Evolutionary conservation across 73 alveolate genomes (phyloP), one percentile per base, ranked within the genome.

Genomic region (Paramecium caudatum): DNA sequence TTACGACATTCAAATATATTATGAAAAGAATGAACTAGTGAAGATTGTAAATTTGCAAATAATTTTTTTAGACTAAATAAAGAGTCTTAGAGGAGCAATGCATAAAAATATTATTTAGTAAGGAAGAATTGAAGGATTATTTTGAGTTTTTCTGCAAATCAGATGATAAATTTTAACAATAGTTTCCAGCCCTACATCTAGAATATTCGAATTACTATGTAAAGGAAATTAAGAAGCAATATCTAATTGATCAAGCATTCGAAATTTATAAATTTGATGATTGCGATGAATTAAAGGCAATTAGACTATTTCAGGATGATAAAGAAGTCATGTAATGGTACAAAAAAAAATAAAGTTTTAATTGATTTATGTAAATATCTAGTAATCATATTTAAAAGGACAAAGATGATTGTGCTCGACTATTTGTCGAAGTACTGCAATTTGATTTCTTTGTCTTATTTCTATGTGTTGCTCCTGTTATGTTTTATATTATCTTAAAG

Each of bases 121-220:
- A 74, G 15, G 88, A 74, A 74, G 88, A 74, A 74, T 21, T 74
- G 39, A 74, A 21, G 16, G 88, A 74, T n/a, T 74, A 74, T 13
- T 23, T 74, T 13, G 1, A 74, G 9, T 74, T 41, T 45, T 41
- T 34, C 43, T 30, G 21, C 23, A 13, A 74, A 37, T 27, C 43
- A 9, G 23, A 45, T 10, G 47, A 36, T 6, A 1, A 37, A 25
- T 27, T 39, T 23, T 41, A 41, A 19, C 3, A 37, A 23, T 74
- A 16, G 43, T 74, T 55, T 21, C 80, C 80, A 12, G 10, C 23
- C 8, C 80, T 55, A 8, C 10, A 37, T 23, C 16, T 55, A 13
- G 80, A 55, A 55, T 55, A 55, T 55, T 55, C 80, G 23, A 13
- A 55, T 16, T 19, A 7, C 21, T 27, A 74, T 13, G 32, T 74